phyloP scores from a whole-genome alignment of 208 protist species.

The Trichomonas tenax region DNA sequence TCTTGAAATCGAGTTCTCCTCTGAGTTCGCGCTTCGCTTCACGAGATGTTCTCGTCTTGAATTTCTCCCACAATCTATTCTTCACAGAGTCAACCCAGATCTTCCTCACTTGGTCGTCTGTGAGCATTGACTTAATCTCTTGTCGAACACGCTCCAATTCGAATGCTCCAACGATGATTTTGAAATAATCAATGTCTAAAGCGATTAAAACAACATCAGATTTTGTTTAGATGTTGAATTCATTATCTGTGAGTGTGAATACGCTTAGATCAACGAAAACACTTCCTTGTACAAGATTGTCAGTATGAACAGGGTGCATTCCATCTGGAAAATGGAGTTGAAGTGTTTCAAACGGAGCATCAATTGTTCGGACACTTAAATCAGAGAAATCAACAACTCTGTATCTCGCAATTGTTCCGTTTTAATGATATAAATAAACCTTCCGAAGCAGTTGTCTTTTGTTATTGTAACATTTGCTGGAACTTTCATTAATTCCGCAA shows the following conservation, averaged over 20 bases:
- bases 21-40: background rate
- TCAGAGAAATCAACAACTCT: background rate
- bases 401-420: background rate
- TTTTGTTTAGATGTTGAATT: background rate
- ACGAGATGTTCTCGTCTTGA: background rate
- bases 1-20: background rate
- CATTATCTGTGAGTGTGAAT: background rate
- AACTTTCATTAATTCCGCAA: background rate
- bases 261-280: background rate
- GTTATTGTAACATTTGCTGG: background rate
- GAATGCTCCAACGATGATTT: background rate
- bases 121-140: background rate
- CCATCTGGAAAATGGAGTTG: background rate
- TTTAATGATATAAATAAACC: background rate
- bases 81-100: background rate
- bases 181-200: background rate
- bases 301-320: background rate
- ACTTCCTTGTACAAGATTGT: background rate
- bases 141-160: background rate
- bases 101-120: background rate
- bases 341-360: background rate
- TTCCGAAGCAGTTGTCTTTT: background rate
- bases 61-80: background rate
- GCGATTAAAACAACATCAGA: background rate
- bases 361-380: background rate